Evolutionary conservation across 2,329 filamentous ascomycete species (phyloP).

Genomic region (Fusarium fujikuroi): DNA sequence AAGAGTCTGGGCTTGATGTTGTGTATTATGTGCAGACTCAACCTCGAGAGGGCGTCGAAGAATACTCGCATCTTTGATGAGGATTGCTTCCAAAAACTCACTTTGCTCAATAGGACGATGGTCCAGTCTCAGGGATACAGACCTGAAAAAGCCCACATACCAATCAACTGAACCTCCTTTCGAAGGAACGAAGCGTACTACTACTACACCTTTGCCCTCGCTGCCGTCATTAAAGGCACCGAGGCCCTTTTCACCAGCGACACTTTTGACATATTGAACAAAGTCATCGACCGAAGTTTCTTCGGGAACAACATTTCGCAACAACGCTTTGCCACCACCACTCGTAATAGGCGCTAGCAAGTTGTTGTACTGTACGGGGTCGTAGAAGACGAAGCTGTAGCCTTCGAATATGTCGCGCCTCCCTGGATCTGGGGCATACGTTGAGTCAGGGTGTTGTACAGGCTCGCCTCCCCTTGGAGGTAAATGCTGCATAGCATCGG

Average conservation of each 20-base stretch:
- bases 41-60: constrained; percentile 75
- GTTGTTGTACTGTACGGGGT: constrained; percentile 78
- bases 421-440: constrained; percentile 75
- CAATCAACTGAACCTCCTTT: constrained; percentile 68
- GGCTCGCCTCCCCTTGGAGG: constrained; percentile 82
- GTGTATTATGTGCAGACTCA: constrained; percentile 44
- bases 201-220: constrained; percentile 76
- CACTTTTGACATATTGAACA: constrained; percentile 77
- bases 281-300: constrained; percentile 80
- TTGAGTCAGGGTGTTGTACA: constrained; percentile 71
- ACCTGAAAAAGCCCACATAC: constrained; percentile 75
- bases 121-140: constrained; percentile 77
- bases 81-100: constrained; percentile 90
- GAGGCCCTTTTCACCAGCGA: constrained; percentile 78
- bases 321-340: constrained; percentile 83
- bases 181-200: constrained; percentile 76
- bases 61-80: constrained; percentile 79
- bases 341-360: constrained; percentile 79
- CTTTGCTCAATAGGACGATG: constrained; percentile 89
- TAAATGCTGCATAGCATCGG: constrained; percentile 75
- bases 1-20: constrained; percentile 17
- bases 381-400: constrained; percentile 90
- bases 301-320: constrained; percentile 69
- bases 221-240: constrained; percentile 72
- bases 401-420: constrained; percentile 82